Conservation (phyloP, 148 eudicot genomes). For the Rhododendron ovatum region DNA sequence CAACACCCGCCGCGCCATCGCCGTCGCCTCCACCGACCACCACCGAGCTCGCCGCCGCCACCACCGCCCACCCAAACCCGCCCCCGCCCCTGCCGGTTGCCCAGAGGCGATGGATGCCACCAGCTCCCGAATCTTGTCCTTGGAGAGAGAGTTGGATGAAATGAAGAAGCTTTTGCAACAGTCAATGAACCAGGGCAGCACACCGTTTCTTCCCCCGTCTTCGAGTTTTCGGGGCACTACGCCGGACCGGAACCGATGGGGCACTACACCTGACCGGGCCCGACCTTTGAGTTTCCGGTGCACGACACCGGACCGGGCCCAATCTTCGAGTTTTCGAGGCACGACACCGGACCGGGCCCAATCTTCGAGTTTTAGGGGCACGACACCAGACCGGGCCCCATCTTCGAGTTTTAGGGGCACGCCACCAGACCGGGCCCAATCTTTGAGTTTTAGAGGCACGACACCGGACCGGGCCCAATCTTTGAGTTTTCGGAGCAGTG, state of each 20-base stretch:
- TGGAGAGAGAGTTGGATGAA: neutral
- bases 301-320: neutral
- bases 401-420: neutral
- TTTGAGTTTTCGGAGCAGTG: neutral
- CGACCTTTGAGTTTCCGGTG: neutral
- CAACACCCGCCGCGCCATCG: neutral
- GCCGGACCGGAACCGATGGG: neutral
- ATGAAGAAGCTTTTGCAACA: neutral
- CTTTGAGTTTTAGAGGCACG: neutral
- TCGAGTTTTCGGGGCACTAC: neutral
- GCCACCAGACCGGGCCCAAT: neutral
- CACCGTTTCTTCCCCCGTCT: neutral
- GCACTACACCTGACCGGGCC: neutral
- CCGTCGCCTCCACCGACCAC: neutral
- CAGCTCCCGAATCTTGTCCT: neutral
- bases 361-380: neutral
- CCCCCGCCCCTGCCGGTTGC: neutral
- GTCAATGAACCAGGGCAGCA: neutral
- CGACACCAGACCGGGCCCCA: neutral
- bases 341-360: neutral
- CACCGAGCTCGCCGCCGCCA: neutral
- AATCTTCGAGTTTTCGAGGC: neutral
- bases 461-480: neutral
- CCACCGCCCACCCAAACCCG: neutral
- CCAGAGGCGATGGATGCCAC: neutral